Base-by-base conservation (phyloP, 805 yeast genomes). In the Ogataea nakhonphanomensis region DNA sequence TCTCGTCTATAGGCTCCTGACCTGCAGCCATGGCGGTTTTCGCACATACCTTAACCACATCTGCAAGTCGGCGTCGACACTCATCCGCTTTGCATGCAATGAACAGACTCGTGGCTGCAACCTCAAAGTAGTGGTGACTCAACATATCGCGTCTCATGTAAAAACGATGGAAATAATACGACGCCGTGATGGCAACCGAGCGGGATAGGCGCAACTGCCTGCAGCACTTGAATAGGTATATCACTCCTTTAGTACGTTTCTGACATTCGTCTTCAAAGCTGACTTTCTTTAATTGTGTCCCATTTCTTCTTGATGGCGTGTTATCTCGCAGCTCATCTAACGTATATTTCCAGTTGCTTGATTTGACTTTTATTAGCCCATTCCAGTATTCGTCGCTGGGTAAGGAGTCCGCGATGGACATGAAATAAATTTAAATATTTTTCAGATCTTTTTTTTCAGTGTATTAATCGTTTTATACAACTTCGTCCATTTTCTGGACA, bases 401-500 rank as follows among this genome's bases (percentile, higher is more conserved):
- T 1, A 33, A 28, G 25, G 27, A 20, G 4, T 21, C 28, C 12
- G 9, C 36, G 21, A 33, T 17, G 20, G 44, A 34, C 44, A 34
- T 40, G 20, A 17, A 17, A 17, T 17, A 17, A 17, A 17, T 29
- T 15, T 12, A 35, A 24, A 25, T 23, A 29, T 24, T 25, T 34
- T 20, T 27, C 9, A 30, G 23, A 15, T 22, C 24, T 22, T 35
- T 31, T 17, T 21, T 21, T 15, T 14, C 20, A 4, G 20, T 17
- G 20, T 29, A 15, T 33, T 31, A 43, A 15, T 41, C 41, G 29
- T 29, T 32, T 33, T 38, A 38, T 8, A 55, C 48, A 25, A 62
- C 35, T 35, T 70, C 74, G 51, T 75, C 78, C 87, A 84, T 89
- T 57, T 85, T 84, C 39, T 78, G 79, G 41, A 90, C 74, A 7